Percentiles rank a stretch among this genome's conserved stretches.
Conservation (phyloP, 495 filamentous ascomycete species). For the Penicillium argentinense region DNA sequence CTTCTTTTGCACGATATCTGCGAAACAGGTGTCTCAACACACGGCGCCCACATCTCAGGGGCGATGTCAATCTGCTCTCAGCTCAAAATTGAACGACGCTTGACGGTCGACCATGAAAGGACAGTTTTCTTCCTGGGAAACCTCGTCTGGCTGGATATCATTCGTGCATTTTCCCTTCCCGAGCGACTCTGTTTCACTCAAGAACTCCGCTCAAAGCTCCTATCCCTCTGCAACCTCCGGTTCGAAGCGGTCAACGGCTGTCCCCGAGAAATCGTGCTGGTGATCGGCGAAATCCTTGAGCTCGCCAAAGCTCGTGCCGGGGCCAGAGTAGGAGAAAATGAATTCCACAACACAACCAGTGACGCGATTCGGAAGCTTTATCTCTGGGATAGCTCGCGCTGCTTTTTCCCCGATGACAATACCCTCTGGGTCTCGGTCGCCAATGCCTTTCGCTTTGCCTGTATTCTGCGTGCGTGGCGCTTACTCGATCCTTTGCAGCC, state of each 20-base stretch:
- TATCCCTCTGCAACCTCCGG: slow-evolving; percentile 26
- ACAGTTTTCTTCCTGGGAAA: slow-evolving; percentile 42
- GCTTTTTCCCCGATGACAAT: slow-evolving; percentile 29
- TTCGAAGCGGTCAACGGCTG: slow-evolving; percentile 42
- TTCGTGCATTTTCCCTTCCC: slow-evolving; percentile 34
- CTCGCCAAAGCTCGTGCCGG: slow-evolving; percentile 30
- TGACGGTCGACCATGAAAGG: slow-evolving; percentile 26
- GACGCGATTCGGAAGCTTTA: slow-evolving; percentile 25
- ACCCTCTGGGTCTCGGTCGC: slow-evolving; percentile 31
- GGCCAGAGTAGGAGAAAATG: slow-evolving; percentile 17
- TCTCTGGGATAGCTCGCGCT: slow-evolving; percentile 25
- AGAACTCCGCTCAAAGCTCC: slow-evolving; percentile 30
- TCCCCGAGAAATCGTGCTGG: slow-evolving; percentile 33
- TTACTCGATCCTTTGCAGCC: slow-evolving; percentile 29
- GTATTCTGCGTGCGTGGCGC: slow-evolving; percentile 35
- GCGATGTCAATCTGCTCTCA: slow-evolving; percentile 40
- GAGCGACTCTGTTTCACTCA: slow-evolving; percentile 36
- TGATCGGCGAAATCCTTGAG: slow-evolving; percentile 35
- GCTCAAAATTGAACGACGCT: slow-evolving; percentile 25
- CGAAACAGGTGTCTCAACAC: slow-evolving; percentile 36
- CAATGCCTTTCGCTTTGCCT: slow-evolving; percentile 35
- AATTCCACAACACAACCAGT: slow-evolving; percentile 21
- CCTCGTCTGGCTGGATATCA: slow-evolving; percentile 41
- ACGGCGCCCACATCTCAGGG: slow-evolving; percentile 41
- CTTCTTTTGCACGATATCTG: slow-evolving; percentile 41